Evolutionary conservation across 345 rosid genomes (phyloP).

Genomic region (Viola odorata): DNA sequence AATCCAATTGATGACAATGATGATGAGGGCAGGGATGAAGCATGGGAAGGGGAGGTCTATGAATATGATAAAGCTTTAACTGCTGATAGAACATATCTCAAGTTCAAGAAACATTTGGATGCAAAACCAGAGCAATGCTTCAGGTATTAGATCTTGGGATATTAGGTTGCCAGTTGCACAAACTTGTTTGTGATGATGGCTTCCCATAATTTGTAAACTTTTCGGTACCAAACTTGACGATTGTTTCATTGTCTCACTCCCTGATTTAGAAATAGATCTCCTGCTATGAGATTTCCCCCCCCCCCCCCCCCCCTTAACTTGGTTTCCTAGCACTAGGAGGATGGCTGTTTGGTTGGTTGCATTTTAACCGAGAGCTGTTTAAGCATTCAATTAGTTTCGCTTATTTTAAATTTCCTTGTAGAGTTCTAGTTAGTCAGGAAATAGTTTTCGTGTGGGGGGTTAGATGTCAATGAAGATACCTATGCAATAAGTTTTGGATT

Average conservation of each 20-base stretch:
- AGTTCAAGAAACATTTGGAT: slow-evolving; percentile 81
- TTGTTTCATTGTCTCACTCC: background rate
- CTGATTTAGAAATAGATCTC: background rate
- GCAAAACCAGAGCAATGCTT: slow-evolving; percentile 79
- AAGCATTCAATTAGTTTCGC: too few relatives aligned
- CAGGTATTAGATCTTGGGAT: slow-evolving; percentile 42
- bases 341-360: too few relatives aligned
- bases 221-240: background rate
- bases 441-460: too few relatives aligned
- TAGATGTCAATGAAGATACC: too few relatives aligned
- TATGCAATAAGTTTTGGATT: too few relatives aligned
- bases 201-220: background rate
- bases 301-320: too few relatives aligned
- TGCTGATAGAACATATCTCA: slow-evolving; percentile 84
- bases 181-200: slow-evolving; percentile 1
- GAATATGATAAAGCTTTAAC: slow-evolving; percentile 77
- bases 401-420: too few relatives aligned
- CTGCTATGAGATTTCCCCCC: background rate
- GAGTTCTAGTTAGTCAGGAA: too few relatives aligned
- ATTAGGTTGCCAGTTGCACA: background rate
- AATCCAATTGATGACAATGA: slow-evolving; percentile 26
- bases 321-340: background rate
- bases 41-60: slow-evolving; percentile 69
- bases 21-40: slow-evolving; percentile 47
- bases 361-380: too few relatives aligned